These are phyloP conservation scores for Kodamaea sp. DNA, from an alignment of 1,139 yeast genomes.

Conservation along the genomic window DNA sequence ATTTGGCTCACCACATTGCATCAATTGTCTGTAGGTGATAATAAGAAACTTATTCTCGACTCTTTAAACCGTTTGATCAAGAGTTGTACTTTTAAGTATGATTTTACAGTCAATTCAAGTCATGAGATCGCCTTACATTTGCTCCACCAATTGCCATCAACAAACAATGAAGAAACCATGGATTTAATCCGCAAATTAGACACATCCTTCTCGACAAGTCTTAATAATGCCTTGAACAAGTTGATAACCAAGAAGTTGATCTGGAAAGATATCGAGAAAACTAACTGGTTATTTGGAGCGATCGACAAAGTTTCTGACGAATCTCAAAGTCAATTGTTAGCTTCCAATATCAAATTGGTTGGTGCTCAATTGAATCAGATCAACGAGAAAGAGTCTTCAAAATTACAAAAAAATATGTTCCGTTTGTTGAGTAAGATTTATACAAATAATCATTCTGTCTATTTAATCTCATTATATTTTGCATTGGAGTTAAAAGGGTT, in stretches of 20 bases:
- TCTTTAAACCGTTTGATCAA: conserved; percentile 13
- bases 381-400: background rate
- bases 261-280: conserved; percentile 1
- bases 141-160: background rate
- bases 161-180: conserved; percentile 1
- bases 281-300: conserved; percentile 8
- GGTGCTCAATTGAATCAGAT: conserved; percentile 1
- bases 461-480: conserved; percentile 19
- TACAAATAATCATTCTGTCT: conserved; percentile 12
- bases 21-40: conserved; percentile 20
- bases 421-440: conserved; percentile 22
- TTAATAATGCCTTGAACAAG: conserved; percentile 3
- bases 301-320: conserved; percentile 3
- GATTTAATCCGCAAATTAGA: background rate
- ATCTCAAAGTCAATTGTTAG: background rate
- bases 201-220: conserved; percentile 4
- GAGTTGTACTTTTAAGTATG: conserved; percentile 4
- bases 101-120: conserved; percentile 6
- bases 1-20: conserved; percentile 31
- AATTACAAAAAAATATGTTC: conserved; percentile 21
- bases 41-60: conserved; percentile 14
- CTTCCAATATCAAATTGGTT: conserved; percentile 1
- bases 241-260: conserved; percentile 3
- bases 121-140: conserved; percentile 8
- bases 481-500: conserved; percentile 15